A percentile compares a stretch with the other conserved stretches of the same genome.
These are phyloP conservation scores for Cercospora zeae-maydis DNA, from an alignment of 2,329 filamentous ascomycete species.

Conservation along the genomic window DNA sequence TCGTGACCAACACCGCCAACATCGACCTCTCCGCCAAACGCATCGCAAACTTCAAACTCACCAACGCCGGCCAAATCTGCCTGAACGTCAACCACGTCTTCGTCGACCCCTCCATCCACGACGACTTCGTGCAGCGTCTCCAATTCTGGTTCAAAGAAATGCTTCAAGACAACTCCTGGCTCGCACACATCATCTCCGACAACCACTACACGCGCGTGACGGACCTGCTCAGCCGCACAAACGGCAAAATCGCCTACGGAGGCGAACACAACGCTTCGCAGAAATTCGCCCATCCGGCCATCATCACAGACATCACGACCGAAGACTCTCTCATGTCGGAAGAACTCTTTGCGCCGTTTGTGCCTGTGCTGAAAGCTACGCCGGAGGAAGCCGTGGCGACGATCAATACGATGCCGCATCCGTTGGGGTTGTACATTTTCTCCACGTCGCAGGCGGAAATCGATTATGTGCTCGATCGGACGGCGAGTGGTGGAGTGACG, in stretches of 20 bases:
- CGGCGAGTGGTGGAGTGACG: constrained; percentile 45
- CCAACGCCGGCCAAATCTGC: constrained; percentile 84
- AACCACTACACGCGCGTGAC: constrained; percentile 75
- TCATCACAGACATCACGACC: constrained; percentile 68
- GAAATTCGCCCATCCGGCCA: constrained; percentile 81
- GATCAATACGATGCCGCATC: constrained; percentile 74
- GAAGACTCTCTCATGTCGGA: constrained; percentile 73
- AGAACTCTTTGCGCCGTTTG: constrained; percentile 84
- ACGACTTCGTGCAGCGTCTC: constrained; percentile 68
- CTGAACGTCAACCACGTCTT: constrained; percentile 86
- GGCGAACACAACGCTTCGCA: constrained; percentile 73
- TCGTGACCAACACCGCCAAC: constrained; percentile 77
- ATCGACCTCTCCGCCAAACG: constrained; percentile 73
- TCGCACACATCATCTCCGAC: constrained; percentile 71
- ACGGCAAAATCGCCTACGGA: constrained; percentile 79
- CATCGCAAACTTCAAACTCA: constrained; percentile 77
- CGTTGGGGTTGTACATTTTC: constrained; percentile 76
- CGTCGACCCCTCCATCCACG: constrained; percentile 68
- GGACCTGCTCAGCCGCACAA: constrained; percentile 74
- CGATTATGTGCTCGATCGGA: constrained; percentile 52
- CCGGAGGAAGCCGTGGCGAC: constrained; percentile 74
- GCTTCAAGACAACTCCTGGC: constrained; percentile 72
- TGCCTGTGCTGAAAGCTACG: constrained; percentile 72
- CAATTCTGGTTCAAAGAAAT: constrained; percentile 67
- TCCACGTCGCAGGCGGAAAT: constrained; percentile 68